Conservation (phyloP, 352 stramenopile genomes). For the Pythium dissimile region DNA sequence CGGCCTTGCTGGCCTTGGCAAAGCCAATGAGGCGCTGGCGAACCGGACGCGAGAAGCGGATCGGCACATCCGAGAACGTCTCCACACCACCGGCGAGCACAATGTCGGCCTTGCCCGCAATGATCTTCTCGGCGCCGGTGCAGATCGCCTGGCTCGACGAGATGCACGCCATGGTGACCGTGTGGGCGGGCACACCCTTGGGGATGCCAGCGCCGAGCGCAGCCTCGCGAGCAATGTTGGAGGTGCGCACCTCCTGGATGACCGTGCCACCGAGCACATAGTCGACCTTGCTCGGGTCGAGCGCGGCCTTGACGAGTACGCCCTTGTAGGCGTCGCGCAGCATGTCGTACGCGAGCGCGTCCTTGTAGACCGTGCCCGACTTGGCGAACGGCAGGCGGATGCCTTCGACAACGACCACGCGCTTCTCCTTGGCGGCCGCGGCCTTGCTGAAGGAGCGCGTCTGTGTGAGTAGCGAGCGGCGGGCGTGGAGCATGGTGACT, state of each 20-base stretch:
- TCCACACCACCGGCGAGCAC: slow-evolving; percentile 95
- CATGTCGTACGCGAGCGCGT: slow-evolving; percentile 97
- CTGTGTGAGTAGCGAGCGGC: slow-evolving; percentile 31
- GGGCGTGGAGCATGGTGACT: slow-evolving; percentile 21
- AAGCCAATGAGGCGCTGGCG: slow-evolving; percentile 80
- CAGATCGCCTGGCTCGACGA: slow-evolving; percentile 95
- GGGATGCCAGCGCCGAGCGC: slow-evolving; percentile 96
- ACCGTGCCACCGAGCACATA: slow-evolving; percentile 97
- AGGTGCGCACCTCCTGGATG: slow-evolving; percentile 96
- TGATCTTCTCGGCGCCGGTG: slow-evolving; percentile 94
- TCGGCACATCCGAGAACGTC: slow-evolving; percentile 98
- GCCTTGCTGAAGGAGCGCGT: slow-evolving; percentile 33
- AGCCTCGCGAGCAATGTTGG: slow-evolving; percentile 96
- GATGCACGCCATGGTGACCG: slow-evolving; percentile 96
- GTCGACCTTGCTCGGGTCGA: slow-evolving; percentile 95
- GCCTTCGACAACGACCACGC: slow-evolving; percentile 93
- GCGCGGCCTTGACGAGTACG: slow-evolving; percentile 92
- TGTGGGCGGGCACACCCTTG: slow-evolving; percentile 93
- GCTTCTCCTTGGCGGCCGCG: slow-evolving; percentile 34
- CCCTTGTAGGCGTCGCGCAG: slow-evolving; percentile 95
- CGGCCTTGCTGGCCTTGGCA: slow-evolving; percentile 95
- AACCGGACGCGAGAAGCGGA: slow-evolving; percentile 91
- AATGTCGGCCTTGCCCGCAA: slow-evolving; percentile 93
- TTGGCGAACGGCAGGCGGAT: slow-evolving; percentile 95
- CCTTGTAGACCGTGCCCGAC: slow-evolving; percentile 95